Evolutionary conservation across 148 eudicot genomes (phyloP), one percentile per base, ranked within the genome.

Genomic region (Chenopodium album): DNA sequence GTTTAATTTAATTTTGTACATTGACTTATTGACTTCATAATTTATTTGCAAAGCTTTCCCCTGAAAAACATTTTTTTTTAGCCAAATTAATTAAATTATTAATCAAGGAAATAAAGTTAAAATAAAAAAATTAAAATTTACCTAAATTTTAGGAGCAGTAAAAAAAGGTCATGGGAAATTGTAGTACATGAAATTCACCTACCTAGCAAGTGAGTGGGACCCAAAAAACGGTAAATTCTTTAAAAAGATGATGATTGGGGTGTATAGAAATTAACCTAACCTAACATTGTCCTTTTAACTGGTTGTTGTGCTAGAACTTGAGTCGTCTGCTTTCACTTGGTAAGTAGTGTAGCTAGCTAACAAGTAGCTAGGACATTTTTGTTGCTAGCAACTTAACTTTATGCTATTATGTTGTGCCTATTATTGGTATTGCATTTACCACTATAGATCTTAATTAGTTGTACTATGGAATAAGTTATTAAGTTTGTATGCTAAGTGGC

Each of bases 161-260:
- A 66, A 81, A 73, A 26, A 65, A 10, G 6, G 73, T 71, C 62
- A 84, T 84, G 70, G 86, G 86, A 84, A 84, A 83, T 84, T 79
- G 86, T 76, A 79, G 26, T 79, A 10, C 17, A 82, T 48, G 26
- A 76, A 52, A 47, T 76, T 76, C 83, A 75, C 80, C 80, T 78
- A 47, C n/a, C 75, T 63, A 50, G 81, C 12, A 5, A n/a, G 65
- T 22, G 0, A n/a, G 20, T 71, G 75, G 82, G 82, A 56, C 82
- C 76, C 69, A 41, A 5, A 41, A 69, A 20, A 44, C 54, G 75
- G 75, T 72, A 72, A 73, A 73, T 47, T 47, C 60, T 44, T 41
- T 41, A 6, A 41, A 41, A 41, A 4, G 44, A n/a, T 23, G 1
- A 11, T 73, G 76, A 73, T 73, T 73, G 59, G 76, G 59, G 28